phyloP scores from a whole-genome alignment of 2,329 filamentous ascomycete species.

The Keithomyces neogunnii region DNA sequence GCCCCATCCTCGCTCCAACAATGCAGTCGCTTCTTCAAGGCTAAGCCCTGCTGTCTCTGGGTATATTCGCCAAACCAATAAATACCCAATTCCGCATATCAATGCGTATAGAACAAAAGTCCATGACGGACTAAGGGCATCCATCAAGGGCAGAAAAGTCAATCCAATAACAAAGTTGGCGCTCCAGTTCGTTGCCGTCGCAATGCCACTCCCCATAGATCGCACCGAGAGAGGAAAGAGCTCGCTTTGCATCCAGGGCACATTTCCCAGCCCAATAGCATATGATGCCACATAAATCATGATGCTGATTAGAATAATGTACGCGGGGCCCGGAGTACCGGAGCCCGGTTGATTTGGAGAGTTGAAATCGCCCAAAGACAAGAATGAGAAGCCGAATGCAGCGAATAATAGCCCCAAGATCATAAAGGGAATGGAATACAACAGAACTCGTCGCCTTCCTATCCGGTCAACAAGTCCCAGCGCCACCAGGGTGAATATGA shows the following conservation, averaged over 20 bases:
- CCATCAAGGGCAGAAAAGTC: slow-evolving; percentile 84
- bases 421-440: slow-evolving; percentile 83
- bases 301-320: slow-evolving; percentile 63
- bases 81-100: slow-evolving; percentile 62
- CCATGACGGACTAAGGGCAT: slow-evolving; percentile 59
- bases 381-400: slow-evolving; percentile 61
- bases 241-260: slow-evolving; percentile 95
- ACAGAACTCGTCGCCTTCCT: slow-evolving; percentile 69
- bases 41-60: slow-evolving; percentile 78
- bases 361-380: slow-evolving; percentile 35
- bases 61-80: slow-evolving; percentile 64
- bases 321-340: slow-evolving; percentile 26
- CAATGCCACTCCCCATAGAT: slow-evolving; percentile 61
- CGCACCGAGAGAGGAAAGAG: slow-evolving; percentile 74
- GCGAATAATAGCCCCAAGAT: slow-evolving; percentile 61
- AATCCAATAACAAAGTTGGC: slow-evolving; percentile 80
- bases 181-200: slow-evolving; percentile 78
- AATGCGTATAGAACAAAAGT: slow-evolving; percentile 76
- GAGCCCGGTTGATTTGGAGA: slow-evolving; percentile 12
- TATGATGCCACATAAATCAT: slow-evolving; percentile 80
- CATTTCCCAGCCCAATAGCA: slow-evolving; percentile 79
- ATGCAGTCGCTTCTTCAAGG: slow-evolving; percentile 67
- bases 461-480: slow-evolving; percentile 71
- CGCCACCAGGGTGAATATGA: slow-evolving; percentile 67
- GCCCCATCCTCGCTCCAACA: slow-evolving; percentile 69